phyloP scores from a whole-genome alignment of 768 basidiomycete genomes.

The Amanita phalloides region DNA sequence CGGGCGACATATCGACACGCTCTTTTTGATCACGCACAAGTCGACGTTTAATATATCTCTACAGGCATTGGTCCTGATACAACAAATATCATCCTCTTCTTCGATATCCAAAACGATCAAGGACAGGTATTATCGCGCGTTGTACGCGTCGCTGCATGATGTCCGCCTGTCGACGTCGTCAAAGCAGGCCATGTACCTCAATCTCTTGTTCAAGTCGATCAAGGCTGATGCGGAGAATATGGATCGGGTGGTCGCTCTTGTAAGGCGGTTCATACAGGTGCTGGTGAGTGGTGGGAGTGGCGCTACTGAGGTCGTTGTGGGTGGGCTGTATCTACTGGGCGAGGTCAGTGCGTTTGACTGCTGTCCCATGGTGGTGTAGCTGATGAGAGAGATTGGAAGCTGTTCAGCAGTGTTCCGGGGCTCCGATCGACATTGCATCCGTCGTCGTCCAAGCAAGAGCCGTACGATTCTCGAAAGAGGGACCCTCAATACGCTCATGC shows the following conservation, averaged over 20 bases:
- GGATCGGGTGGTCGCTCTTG: conserved; percentile 67
- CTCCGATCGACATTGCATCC: conserved; percentile 28
- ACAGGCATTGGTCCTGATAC: conserved; percentile 83
- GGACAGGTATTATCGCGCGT: conserved; percentile 67
- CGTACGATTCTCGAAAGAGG: conserved; percentile 83
- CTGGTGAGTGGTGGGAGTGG: conserved; percentile 60
- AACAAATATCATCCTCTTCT: conserved; percentile 59
- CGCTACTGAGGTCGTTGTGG: conserved; percentile 80
- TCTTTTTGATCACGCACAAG: conserved; percentile 90
- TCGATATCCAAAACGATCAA: conserved; percentile 37
- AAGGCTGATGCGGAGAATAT: conserved; percentile 44
- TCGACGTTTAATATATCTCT: conserved; percentile 96
- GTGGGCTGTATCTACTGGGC: conserved; percentile 77
- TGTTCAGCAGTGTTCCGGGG: conserved; percentile 32
- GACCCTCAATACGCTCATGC: conserved; percentile 85
- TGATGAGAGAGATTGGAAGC: conserved; percentile 12
- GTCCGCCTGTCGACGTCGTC: conserved; percentile 68
- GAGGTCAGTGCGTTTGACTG: conserved; percentile 44
- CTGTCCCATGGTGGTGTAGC: neutral
- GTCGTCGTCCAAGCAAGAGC: conserved; percentile 16
- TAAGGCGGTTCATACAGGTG: conserved; percentile 77
- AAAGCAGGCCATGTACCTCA: conserved; percentile 96
- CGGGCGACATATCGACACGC: conserved; percentile 78
- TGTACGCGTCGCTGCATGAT: conserved; percentile 88
- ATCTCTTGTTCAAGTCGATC: conserved; percentile 83